Conservation (phyloP, 1,284 basidiomycete genomes). For the Testicularia cyperi region DNA sequence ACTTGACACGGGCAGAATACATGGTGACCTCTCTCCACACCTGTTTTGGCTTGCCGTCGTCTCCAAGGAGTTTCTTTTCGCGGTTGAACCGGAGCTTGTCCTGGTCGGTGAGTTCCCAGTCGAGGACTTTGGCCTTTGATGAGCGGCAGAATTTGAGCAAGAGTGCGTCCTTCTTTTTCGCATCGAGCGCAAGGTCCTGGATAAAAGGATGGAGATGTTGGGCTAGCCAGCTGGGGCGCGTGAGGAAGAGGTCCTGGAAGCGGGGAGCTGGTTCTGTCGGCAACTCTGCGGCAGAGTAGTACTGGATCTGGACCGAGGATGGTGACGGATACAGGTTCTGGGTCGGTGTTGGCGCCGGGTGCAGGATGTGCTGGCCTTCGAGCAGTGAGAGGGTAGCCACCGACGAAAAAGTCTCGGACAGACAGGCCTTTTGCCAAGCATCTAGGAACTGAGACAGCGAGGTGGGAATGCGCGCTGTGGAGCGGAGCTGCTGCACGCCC, state of each 20-base stretch:
- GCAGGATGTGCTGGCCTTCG: constrained; percentile 37
- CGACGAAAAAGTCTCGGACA: constrained; percentile 10
- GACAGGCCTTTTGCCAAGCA: constrained; percentile 16
- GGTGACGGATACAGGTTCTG: constrained; percentile 9
- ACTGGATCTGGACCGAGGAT: constrained; percentile 37
- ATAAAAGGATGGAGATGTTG: constrained; percentile 60
- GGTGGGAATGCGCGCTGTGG: constrained; percentile 13
- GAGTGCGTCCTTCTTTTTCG: constrained; percentile 37
- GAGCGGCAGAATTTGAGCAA: constrained; percentile 46
- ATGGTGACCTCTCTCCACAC: constrained; percentile 29
- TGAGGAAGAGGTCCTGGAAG: constrained; percentile 55
- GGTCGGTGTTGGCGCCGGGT: constrained; percentile 29
- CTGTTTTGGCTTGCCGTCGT: constrained; percentile 10
- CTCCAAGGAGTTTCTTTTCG: constrained; percentile 19
- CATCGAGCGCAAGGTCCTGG: constrained; percentile 32
- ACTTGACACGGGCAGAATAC: constrained; percentile 44
- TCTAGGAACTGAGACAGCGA: constrained; percentile 20
- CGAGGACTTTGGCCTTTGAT: constrained; percentile 32
- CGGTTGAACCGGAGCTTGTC: constrained; percentile 24
- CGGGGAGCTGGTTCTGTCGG: constrained; percentile 51
- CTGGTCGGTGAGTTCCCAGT: constrained; percentile 19
- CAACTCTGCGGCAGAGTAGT: constrained; percentile 46
- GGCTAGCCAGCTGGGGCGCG: constrained; percentile 49
- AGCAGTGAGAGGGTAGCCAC: constrained; percentile 18
- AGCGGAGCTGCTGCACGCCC: constrained; percentile 38